phyloP scores from a whole-genome alignment of 805 yeast species.

The Ogataea nakhonphanomensis region DNA sequence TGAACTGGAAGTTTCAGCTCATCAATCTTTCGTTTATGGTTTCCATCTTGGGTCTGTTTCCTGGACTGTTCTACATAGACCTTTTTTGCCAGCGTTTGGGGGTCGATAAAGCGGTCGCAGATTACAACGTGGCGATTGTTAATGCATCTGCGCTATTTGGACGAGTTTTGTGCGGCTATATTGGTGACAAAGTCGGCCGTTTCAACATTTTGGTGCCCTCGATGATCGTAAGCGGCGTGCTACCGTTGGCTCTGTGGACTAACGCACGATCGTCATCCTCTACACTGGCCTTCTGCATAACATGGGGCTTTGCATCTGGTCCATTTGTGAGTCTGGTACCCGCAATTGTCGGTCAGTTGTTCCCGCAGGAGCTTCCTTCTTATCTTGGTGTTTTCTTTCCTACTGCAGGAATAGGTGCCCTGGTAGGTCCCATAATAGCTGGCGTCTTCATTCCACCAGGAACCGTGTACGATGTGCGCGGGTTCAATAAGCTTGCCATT shows the following conservation, averaged over 20 bases:
- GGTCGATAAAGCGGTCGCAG: slow-evolving; percentile 45
- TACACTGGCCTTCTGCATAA: slow-evolving; percentile 35
- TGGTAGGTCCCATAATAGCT: slow-evolving; percentile 35
- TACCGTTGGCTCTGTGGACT: slow-evolving; percentile 44
- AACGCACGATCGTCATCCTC: slow-evolving; percentile 43
- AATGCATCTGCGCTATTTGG: slow-evolving; percentile 46
- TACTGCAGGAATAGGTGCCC: slow-evolving; percentile 29
- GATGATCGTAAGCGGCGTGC: slow-evolving; percentile 30
- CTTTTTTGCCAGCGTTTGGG: slow-evolving; percentile 50
- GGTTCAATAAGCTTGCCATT: slow-evolving; percentile 28
- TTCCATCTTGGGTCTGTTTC: slow-evolving; percentile 30
- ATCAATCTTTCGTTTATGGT: slow-evolving; percentile 39
- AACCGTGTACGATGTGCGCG: slow-evolving; percentile 15
- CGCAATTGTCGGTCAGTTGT: slow-evolving; percentile 31
- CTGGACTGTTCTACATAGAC: slow-evolving; percentile 57
- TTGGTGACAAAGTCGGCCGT: slow-evolving; percentile 42
- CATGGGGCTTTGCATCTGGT: slow-evolving; percentile 35
- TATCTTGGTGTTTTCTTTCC: slow-evolving; percentile 30
- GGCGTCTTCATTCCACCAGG: slow-evolving; percentile 32
- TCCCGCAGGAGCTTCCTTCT: slow-evolving; percentile 32
- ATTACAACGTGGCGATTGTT: slow-evolving; percentile 43
- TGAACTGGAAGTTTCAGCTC: slow-evolving; percentile 35
- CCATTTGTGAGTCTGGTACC: slow-evolving; percentile 33
- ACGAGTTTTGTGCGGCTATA: slow-evolving; percentile 47
- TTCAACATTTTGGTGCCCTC: slow-evolving; percentile 38